Base-by-base conservation (phyloP, 2,329 filamentous ascomycete species). In the Akanthomyces uredinophilus region DNA sequence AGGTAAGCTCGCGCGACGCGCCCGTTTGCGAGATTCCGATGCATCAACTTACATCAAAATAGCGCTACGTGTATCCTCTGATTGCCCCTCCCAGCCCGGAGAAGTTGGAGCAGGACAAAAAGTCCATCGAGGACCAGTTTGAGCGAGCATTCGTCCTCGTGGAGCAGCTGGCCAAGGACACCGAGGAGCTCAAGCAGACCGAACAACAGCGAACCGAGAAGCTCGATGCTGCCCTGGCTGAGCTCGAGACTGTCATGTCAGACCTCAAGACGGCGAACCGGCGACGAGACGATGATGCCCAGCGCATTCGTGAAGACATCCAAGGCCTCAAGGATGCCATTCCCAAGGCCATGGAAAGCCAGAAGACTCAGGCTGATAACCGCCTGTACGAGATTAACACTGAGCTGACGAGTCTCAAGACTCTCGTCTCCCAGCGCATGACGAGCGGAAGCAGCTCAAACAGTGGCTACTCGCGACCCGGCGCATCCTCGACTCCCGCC, bases 51-150 rank as follows among this genome's bases (percentile, higher is more conserved):
- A 77, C 65, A 44, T 35, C 20, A 56, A 6, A 68, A 22, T 14
- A 96, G 86, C 91, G 95, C 70, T 99, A 99, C 70, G 87, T 99
- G 63, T 86, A 90, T 66, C 95, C 95, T 47, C 80, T 99, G 32
- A 92, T 99, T 64, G 89, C 93, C 14, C 96, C 95, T 4, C 95
- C 95, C 1, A 99, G 95, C 1, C 91, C 92, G 11, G 92, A 96
- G 62, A 92, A 96, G 71, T 81, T 99, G 11, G 92, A 97, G 71
- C 89, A 96, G 73, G 95, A 99, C 74, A 99, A 99, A 77, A 87
- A 91, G 65, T 86, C 87, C 44, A 93, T 99, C 63, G 93, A 98
- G 73, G 92, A 93, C 66, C 90, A 94, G 63, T 99, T 99, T 75
- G 90, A 95, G 68, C 91, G 90, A 70, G 92, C 94, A 2, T 99